Evolutionary conservation across 1,284 basidiomycete genomes (phyloP).

Genomic region (Anthracocystis panici-leucophaei): DNA sequence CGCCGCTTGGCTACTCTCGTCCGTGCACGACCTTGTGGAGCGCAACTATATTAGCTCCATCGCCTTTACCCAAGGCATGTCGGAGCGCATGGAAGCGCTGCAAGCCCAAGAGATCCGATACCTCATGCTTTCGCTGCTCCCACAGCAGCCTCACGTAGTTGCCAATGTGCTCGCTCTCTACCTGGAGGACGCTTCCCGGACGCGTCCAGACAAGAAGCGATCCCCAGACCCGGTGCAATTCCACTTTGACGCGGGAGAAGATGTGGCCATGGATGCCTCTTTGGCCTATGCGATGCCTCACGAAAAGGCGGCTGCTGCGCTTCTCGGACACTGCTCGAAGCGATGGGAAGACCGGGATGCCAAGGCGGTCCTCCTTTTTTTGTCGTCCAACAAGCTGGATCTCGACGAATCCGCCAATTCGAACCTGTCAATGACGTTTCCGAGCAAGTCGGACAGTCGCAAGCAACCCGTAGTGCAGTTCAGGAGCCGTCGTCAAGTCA

Average conservation of each 20-base stretch:
- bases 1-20: constrained; percentile 27
- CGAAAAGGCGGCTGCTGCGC: constrained; percentile 9
- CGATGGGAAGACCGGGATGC: constrained; percentile 19
- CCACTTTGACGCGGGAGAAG: neutral
- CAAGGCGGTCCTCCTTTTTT: constrained; percentile 20
- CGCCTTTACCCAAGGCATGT: constrained; percentile 27
- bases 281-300: constrained; percentile 24
- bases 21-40: constrained; percentile 23
- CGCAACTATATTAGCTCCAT: constrained; percentile 13
- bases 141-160: constrained; percentile 11
- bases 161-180: constrained; percentile 19
- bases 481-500: constrained; percentile 7
- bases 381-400: constrained; percentile 28
- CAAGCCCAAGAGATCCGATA: constrained; percentile 12
- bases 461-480: constrained; percentile 9
- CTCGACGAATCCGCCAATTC: constrained; percentile 15
- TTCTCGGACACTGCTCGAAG: constrained; percentile 1
- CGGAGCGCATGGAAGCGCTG: constrained; percentile 30
- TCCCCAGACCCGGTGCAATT: neutral
- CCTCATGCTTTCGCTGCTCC: constrained; percentile 27
- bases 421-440: constrained; percentile 13
- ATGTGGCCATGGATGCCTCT: constrained; percentile 1
- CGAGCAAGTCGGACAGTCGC: constrained; percentile 14
- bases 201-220: constrained; percentile 19
- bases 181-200: constrained; percentile 12